Conservation (phyloP, 305 asterid species). For the Andrographis paniculata region DNA sequence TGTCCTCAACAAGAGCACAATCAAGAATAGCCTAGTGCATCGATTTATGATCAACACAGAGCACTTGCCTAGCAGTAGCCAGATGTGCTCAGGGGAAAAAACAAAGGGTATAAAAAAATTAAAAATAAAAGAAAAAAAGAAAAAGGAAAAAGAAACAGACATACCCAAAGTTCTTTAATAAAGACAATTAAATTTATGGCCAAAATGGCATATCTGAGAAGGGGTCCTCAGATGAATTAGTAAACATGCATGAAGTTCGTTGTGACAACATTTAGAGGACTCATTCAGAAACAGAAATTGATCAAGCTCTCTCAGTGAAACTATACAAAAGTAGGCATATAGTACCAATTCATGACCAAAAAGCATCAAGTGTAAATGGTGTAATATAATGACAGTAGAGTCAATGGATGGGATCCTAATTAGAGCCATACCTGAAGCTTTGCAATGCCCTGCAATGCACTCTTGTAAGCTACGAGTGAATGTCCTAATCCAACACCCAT, state of each 20-base stretch:
- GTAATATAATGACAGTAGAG: background rate
- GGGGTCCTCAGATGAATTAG: too few relatives aligned
- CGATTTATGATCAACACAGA: too few relatives aligned
- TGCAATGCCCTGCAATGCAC: slow-evolving; percentile 65
- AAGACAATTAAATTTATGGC: too few relatives aligned
- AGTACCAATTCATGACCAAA: background rate
- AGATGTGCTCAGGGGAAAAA: background rate
- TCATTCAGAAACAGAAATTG: background rate
- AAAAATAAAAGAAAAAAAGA: too few relatives aligned
- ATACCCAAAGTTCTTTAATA: too few relatives aligned
- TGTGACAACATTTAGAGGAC: too few relatives aligned
- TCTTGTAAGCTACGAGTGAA: slow-evolving; percentile 75
- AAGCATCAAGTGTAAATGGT: background rate
- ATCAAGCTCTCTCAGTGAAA: background rate
- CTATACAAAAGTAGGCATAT: background rate
- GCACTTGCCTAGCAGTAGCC: slow-evolving; percentile 3
- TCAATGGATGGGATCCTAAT: slow-evolving; percentile 1
- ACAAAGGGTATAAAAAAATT: too few relatives aligned
- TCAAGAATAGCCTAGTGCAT: too few relatives aligned
- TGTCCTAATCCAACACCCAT: slow-evolving; percentile 88
- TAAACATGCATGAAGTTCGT: too few relatives aligned
- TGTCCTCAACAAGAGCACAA: background rate
- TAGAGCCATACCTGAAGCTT: slow-evolving; percentile 66
- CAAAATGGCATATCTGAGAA: too few relatives aligned
- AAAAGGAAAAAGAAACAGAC: too few relatives aligned